Base-by-base conservation (phyloP, 1,284 basidiomycete species). In the Heterobasidion irregulare region DNA sequence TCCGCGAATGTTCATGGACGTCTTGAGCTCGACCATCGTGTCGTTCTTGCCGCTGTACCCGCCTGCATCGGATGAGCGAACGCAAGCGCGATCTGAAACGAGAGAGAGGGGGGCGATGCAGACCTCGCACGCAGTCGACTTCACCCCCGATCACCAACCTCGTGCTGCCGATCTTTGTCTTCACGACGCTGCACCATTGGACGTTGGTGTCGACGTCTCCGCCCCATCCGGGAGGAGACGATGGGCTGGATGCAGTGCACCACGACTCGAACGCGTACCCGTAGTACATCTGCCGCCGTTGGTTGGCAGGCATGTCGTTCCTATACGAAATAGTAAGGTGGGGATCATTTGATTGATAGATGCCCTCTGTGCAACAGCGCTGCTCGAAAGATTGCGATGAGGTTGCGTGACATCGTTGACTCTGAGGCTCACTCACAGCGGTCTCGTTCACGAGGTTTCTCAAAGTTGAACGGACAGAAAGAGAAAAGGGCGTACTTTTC, bases 111-210 rank as follows among this genome's bases (percentile, higher is more conserved):
- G 47, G 47, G 19, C 10, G 45, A 52, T 26, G 63, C 77, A 58
- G 57, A 91, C 90, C 87, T 65, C 83, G 75, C 15, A 96, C 86
- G 64, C 95, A 98, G 68, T 99, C 95, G 1, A 98, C 95, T 70
- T 98, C 95, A 12, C 96, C 96, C 0, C 94, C 95, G 36, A 98
- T 83, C 53, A 96, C 75, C 50, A 97, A 73, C n/a, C 93, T 80
- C 41, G 80, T 80, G 53, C 84, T 77, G 0, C 88, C 92, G 5
- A 98, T 79, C 57, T 92, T 92, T 2, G 93, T 94, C 66, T 92
- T 90, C 48, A 96, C 89, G 32, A 99, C 84, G 59, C 84, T 88
- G 66, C 95, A 98, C 94, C 94, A 98, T 67, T 98, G 95, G 0
- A 92, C 83, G 65, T 98, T 98, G 5, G 92, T 97, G 66, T 98